Base-by-base conservation (phyloP, 495 filamentous ascomycete genomes). In the Saxophila tyrrhenica region DNA sequence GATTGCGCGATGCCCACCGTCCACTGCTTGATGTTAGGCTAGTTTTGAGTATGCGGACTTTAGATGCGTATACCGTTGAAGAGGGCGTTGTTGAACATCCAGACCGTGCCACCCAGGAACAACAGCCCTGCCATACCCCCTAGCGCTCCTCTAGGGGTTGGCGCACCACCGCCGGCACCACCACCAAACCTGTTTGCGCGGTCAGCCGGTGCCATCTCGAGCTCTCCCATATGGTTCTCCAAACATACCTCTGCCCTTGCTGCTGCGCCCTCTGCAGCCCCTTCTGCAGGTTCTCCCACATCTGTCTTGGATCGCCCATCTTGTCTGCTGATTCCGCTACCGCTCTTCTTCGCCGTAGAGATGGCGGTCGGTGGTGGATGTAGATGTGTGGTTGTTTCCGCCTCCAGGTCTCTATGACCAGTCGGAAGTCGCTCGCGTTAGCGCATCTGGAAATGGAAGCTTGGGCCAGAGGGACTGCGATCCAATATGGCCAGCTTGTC, bases 1-100 rank as follows among this genome's bases (percentile, higher is more conserved):
- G 75, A 98, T 98, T 48, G 92, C 92, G 67, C 92, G 83, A 75
- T 97, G 92, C 74, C 92, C 92, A 83, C 92, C 92, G 67, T 98
- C 92, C 59, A 98, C 92, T 87, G 45, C 11, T 48, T 20, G 24
- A 17, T 44, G 15, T n/a, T 21, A 44, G 15, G 8, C 41, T 48
- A 8, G 25, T 23, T 7, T 5, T 25, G 5, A 10, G 21, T 48
- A 11, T 24, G 41, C 45, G 45, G 17, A 9, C 45, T 48, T 13
- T 13, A 9, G 19, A 32, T n/a, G 25, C 25, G 42, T 62, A 25
- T 64, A 84, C 84, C 84, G 81, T 98, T 98, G 80, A 97, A 98
- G 2, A 98, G 83, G 29, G 90, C 79, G 74, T 89, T 91, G 63
- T 87, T 90, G 56, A 83, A 67, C 16, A 83, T 69, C 54, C 80